These are phyloP conservation scores for Dendrobium nobile DNA, from an alignment of 106 monocot genomes.

Conservation along the genomic window DNA sequence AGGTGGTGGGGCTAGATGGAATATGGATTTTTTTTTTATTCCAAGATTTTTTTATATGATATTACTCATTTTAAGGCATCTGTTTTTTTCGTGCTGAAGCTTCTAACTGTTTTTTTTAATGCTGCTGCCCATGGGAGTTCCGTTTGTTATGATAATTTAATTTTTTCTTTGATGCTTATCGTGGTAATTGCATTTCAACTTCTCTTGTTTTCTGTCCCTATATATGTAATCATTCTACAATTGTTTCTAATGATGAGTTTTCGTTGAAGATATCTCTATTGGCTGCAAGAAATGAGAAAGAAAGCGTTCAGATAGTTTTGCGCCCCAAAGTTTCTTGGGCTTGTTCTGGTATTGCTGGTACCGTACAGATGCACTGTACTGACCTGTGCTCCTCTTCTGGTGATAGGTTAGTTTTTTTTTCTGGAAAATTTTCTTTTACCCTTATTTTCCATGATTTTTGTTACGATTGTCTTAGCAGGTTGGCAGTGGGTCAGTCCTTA, in stretches of 20 bases:
- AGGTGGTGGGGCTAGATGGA: too few relatives aligned
- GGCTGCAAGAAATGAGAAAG: conserved; percentile 97
- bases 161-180: not conserved
- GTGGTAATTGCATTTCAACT: not conserved
- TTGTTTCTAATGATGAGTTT: conserved; percentile 9
- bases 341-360: conserved; percentile 48
- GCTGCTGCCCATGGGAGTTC: not conserved
- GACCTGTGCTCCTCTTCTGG: conserved; percentile 87
- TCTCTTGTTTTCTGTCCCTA: not conserved
- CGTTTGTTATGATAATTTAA: not conserved
- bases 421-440: not conserved
- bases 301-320: conserved; percentile 88
- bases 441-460: conserved; percentile 1
- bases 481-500: conserved; percentile 64
- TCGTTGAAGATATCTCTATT: conserved; percentile 70
- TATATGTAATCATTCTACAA: not conserved
- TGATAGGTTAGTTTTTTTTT: conserved; percentile 50
- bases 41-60: too few relatives aligned
- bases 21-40: too few relatives aligned
- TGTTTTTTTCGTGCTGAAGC: too few relatives aligned
- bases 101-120: too few relatives aligned
- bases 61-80: too few relatives aligned
- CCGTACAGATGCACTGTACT: conserved; percentile 73
- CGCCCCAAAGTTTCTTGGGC: conserved; percentile 93
- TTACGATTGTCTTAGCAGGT: conserved; percentile 33